Percentiles rank a stretch among this genome's conserved stretches.
Evolutionary conservation across 2,329 filamentous ascomycete genomes (phyloP).

Genomic region (Paecilomyces variotii): DNA sequence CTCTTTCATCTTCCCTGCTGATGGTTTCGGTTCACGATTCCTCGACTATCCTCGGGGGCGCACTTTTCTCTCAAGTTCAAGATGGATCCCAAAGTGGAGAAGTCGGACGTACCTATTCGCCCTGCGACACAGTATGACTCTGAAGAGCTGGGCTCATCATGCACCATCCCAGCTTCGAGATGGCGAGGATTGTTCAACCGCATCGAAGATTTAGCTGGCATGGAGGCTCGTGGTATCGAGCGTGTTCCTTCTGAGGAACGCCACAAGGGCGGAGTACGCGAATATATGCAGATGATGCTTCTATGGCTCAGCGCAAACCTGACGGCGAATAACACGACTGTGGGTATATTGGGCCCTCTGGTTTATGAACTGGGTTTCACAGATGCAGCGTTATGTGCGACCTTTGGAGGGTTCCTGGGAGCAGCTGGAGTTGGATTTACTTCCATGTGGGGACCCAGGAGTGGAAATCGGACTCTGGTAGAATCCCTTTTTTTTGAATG

Average conservation of each 20-base stretch:
- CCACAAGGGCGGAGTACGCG: conserved; percentile 1
- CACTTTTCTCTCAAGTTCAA: background rate
- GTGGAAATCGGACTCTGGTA: conserved; percentile 37
- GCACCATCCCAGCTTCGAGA: background rate
- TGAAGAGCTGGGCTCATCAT: background rate
- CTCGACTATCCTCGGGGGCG: background rate
- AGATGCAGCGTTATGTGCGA: conserved; percentile 31
- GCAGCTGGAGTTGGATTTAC: conserved; percentile 31
- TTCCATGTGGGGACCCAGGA: conserved; percentile 33
- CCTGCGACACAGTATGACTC: background rate
- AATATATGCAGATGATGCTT: conserved; percentile 17
- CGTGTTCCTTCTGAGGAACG: conserved; percentile 7
- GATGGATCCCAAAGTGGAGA: background rate
- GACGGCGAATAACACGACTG: conserved; percentile 33
- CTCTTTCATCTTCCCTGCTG: background rate
- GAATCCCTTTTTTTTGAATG: background rate
- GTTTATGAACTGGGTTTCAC: conserved; percentile 31
- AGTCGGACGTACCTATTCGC: background rate
- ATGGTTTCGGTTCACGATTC: background rate
- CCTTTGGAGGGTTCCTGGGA: conserved; percentile 30
- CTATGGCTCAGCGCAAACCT: conserved; percentile 35
- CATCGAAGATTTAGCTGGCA: background rate
- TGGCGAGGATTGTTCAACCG: background rate
- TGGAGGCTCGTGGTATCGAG: conserved; percentile 8
- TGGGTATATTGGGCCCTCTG: conserved; percentile 36